Evolutionary conservation across 2,329 filamentous ascomycete genomes (phyloP).

Genomic region (Iodosphaeria phyllophila): DNA sequence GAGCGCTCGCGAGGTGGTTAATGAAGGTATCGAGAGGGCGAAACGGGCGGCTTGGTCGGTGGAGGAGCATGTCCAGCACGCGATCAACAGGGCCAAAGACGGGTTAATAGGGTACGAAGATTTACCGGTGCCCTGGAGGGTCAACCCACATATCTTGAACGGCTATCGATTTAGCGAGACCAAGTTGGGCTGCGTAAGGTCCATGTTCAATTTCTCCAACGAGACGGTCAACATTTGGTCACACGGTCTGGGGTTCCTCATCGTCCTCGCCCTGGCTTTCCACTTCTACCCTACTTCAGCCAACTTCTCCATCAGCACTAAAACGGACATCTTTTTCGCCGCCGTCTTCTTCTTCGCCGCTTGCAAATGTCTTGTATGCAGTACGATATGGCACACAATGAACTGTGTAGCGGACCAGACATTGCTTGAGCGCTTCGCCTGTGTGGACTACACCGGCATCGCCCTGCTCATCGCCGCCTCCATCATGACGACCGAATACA

Average conservation of each 20-base stretch:
- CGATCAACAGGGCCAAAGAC: slow-evolving; percentile 54
- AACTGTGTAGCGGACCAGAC: slow-evolving; percentile 83
- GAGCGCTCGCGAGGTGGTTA: slow-evolving; percentile 56
- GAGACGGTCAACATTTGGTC: slow-evolving; percentile 98
- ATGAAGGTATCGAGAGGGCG: slow-evolving; percentile 69
- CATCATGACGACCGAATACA: slow-evolving; percentile 97
- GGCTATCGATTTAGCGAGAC: slow-evolving; percentile 92
- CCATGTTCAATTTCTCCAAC: slow-evolving; percentile 72
- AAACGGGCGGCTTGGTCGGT: slow-evolving; percentile 64
- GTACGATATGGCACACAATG: slow-evolving; percentile 97
- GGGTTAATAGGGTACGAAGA: slow-evolving; percentile 81
- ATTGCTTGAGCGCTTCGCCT: slow-evolving; percentile 86
- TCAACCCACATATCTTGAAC: slow-evolving; percentile 80
- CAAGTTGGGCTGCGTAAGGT: slow-evolving; percentile 73
- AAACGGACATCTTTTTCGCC: slow-evolving; percentile 76
- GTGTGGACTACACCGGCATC: slow-evolving; percentile 96
- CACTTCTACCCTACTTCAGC: slow-evolving; percentile 85
- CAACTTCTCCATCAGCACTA: slow-evolving; percentile 75
- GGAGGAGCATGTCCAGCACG: slow-evolving; percentile 68
- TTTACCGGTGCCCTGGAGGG: slow-evolving; percentile 76
- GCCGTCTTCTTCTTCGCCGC: slow-evolving; percentile 93
- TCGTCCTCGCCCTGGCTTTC: slow-evolving; percentile 77
- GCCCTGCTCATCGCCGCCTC: slow-evolving; percentile 86
- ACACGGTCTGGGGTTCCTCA: slow-evolving; percentile 71
- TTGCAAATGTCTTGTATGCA: slow-evolving; percentile 87